Evolutionary conservation across 352 stramenopile genomes (phyloP).

Genomic region (Stephanocyclus meneghinianus): DNA sequence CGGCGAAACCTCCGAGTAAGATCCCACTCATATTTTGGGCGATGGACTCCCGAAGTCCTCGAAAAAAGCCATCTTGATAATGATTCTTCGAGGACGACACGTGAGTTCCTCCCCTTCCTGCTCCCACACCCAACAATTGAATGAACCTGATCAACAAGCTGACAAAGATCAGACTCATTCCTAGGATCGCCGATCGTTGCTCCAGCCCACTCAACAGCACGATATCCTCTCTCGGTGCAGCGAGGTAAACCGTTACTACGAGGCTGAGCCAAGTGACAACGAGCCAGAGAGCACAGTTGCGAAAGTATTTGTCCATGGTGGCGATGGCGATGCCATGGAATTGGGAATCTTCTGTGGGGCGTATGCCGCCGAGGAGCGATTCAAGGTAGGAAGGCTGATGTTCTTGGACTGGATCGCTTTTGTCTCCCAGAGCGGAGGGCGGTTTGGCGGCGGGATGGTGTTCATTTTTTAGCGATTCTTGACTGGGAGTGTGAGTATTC

Average conservation of each 20-base stretch:
- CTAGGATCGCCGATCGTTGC: constrained; percentile 29
- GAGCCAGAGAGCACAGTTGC: constrained; percentile 17
- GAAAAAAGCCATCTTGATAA: no score
- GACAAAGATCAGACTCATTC: constrained; percentile 32
- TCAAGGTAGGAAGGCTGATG: neutral
- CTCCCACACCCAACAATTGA: constrained; percentile 13
- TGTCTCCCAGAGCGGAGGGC: no score
- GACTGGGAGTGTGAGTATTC: no score
- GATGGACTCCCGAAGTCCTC: neutral
- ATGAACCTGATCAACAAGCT: constrained; percentile 28
- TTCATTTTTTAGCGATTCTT: no score
- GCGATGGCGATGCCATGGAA: constrained; percentile 22
- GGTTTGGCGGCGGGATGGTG: no score
- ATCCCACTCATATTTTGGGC: constrained; percentile 25
- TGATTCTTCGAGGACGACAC: no score
- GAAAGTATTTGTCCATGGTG: constrained; percentile 45
- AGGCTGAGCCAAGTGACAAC: constrained; percentile 24
- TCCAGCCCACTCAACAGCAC: constrained; percentile 32
- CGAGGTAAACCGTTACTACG: constrained; percentile 15
- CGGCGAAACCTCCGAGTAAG: constrained; percentile 28
- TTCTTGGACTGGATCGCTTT: no score
- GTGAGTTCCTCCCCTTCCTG: neutral
- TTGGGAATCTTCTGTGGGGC: constrained; percentile 17
- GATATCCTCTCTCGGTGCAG: constrained; percentile 35
- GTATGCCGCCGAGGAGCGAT: constrained; percentile 15